Evolutionary conservation across 2,329 filamentous ascomycete genomes (phyloP).

Genomic region (Phaeomoniella chlamydospora): DNA sequence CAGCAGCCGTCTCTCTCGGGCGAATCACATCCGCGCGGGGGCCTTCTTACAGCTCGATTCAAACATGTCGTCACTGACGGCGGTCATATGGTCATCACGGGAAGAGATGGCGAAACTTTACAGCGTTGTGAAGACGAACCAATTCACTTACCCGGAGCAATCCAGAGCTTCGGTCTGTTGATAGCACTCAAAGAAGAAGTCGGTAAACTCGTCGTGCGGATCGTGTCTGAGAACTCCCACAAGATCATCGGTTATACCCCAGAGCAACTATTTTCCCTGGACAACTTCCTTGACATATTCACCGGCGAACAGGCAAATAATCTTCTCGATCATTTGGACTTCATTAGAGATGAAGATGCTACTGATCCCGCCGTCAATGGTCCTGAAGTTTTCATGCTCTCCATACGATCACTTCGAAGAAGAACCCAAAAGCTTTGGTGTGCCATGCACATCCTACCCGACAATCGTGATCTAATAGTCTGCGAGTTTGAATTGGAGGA

Average conservation of each 20-base stretch:
- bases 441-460: conserved; percentile 61
- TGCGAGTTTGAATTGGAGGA: conserved; percentile 85
- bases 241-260: conserved; percentile 64
- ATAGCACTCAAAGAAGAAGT: conserved; percentile 62
- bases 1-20: background rate
- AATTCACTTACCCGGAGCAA: conserved; percentile 70
- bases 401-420: conserved; percentile 44
- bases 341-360: conserved; percentile 63
- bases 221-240: conserved; percentile 70
- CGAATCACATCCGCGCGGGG: conserved; percentile 4
- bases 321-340: conserved; percentile 73
- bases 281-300: conserved; percentile 70
- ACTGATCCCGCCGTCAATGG: conserved; percentile 61
- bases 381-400: conserved; percentile 73
- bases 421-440: conserved; percentile 65
- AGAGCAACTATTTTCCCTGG: conserved; percentile 56
- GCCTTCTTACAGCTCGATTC: conserved; percentile 57
- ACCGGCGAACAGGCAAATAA: conserved; percentile 74
- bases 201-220: conserved; percentile 53
- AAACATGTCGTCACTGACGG: conserved; percentile 62
- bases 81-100: conserved; percentile 72
- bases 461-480: conserved; percentile 56
- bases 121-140: conserved; percentile 84
- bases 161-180: conserved; percentile 68
- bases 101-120: conserved; percentile 53